These are phyloP conservation scores for Myriosclerotinia duriaeana DNA, from an alignment of 2,329 filamentous ascomycete species.

Conservation along the genomic window DNA sequence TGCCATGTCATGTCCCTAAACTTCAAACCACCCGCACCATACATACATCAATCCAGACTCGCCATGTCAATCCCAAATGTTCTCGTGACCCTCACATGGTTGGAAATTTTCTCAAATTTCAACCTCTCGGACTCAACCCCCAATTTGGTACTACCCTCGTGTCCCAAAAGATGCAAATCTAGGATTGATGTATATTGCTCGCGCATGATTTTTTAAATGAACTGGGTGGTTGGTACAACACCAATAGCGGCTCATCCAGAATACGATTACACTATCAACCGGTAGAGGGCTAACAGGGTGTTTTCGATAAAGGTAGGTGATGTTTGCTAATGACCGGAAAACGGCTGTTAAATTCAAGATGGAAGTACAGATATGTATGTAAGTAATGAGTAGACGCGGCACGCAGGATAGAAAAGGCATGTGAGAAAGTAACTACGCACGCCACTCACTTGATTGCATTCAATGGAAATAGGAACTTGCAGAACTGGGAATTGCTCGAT, in stretches of 20 bases:
- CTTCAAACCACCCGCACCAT: constrained; percentile 13
- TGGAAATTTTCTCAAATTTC: constrained; percentile 16
- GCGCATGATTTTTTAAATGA: constrained; percentile 27
- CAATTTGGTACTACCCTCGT: constrained; percentile 35
- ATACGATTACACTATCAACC: constrained; percentile 14
- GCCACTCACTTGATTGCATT: constrained; percentile 24
- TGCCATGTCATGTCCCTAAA: constrained; percentile 20
- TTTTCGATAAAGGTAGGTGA: constrained; percentile 6
- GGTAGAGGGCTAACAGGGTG: constrained; percentile 19
- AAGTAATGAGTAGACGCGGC: constrained; percentile 19
- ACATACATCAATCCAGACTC: constrained; percentile 22
- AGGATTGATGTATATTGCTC: constrained; percentile 29
- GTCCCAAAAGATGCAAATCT: constrained; percentile 35
- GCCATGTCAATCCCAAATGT: constrained; percentile 24
- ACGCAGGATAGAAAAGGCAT: constrained; percentile 18
- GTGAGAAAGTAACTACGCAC: constrained; percentile 16
- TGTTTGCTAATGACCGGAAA: constrained; percentile 24
- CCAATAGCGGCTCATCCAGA: constrained; percentile 34
- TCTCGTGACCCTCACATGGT: constrained; percentile 39
- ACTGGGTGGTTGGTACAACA: constrained; percentile 29
- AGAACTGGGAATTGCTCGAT: constrained; percentile 15
- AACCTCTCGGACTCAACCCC: constrained; percentile 25
- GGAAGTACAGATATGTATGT: constrained; percentile 18
- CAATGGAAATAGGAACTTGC: constrained; percentile 18
- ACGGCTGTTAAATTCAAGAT: constrained; percentile 23